Evolutionary conservation across 768 basidiomycete species (phyloP), one percentile per base, ranked within the genome.

Genomic region (Kwoniella sp.): DNA sequence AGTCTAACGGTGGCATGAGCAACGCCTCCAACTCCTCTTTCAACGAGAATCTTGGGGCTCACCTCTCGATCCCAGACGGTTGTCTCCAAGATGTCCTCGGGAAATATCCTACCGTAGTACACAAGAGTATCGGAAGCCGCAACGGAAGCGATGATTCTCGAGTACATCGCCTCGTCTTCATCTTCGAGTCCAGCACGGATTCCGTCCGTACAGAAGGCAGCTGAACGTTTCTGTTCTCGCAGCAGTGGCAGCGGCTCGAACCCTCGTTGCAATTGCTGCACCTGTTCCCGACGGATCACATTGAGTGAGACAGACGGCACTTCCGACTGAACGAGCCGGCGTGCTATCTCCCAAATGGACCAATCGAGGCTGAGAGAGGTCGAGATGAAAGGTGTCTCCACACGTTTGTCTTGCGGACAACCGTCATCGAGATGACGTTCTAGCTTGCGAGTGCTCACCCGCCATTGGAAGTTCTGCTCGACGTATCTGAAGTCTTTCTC

Each of bases 321-420:
- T n/a, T n/a, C n/a, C n/a, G n/a, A n/a, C n/a, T n/a, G n/a, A n/a
- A 23, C 14, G 10, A 53, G 25, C 11, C 51, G 23, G 25, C 51
- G 37, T 10, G 32, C n/a, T 15, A 53, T 53, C 20, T 53, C 51
- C 14, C 25, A 53, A n/a, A 53, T 38, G 0, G 34, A 8, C 44
- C 51, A 53, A 12, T 53, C n/a, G 4, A 53, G 26, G 23, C 40
- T 37, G 15, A n/a, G 27, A 3, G 51, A 53, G 9, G 51, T 46
- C 3, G 51, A 53, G 11, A 53, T 53, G 43, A 43, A 53, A n/a
- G 11, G 3, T 26, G 26, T 5, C 11, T 11, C 40, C 22, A 25
- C n/a, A 14, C 23, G 22, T 4, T 22, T 28, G 20, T 45, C 46
- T 5, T 29, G n/a, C n/a, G n/a, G n/a, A n/a, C n/a, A n/a, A n/a